phyloP scores from a whole-genome alignment of 345 rosid genomes.

The Ceriops decandra region DNA sequence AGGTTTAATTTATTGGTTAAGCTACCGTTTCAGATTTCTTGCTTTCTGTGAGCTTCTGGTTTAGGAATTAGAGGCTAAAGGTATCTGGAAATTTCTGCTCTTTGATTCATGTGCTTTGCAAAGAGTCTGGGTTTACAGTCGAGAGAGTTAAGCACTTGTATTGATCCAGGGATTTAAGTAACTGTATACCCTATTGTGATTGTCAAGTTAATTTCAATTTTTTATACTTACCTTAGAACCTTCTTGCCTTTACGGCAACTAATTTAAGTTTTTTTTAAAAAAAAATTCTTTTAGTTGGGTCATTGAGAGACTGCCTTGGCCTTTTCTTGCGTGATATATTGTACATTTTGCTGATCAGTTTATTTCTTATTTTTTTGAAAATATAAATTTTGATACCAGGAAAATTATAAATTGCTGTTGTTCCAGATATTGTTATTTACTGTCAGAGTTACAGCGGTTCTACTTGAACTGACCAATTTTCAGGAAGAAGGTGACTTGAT shows the following conservation, averaged over 20 bases:
- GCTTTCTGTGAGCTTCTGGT: constrained; percentile 8
- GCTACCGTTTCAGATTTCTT: constrained; percentile 1
- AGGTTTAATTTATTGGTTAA: constrained; percentile 5
- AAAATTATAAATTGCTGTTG: background rate
- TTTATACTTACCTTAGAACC: background rate
- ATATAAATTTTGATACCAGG: background rate
- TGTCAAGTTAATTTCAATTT: too few relatives aligned
- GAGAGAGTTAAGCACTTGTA: too few relatives aligned
- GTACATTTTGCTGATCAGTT: background rate
- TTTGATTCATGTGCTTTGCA: background rate
- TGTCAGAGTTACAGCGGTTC: background rate
- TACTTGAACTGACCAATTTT: constrained; percentile 11
- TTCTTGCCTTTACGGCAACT: background rate
- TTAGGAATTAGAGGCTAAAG: constrained; percentile 12
- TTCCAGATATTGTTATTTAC: background rate
- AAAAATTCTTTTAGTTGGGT: background rate
- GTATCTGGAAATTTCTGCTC: constrained; percentile 8
- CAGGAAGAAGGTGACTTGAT: constrained; percentile 28
- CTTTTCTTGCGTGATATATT: constrained; percentile 5
- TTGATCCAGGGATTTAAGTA: too few relatives aligned
- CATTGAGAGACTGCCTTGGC: background rate
- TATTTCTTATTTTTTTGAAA: background rate
- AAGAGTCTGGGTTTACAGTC: background rate
- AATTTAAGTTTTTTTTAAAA: background rate
- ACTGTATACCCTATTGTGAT: too few relatives aligned